Percentiles rank a stretch among this genome's conserved stretches.
phyloP scores from a whole-genome alignment of 2,329 filamentous ascomycete genomes.

The Pseudogymnoascus sp. region DNA sequence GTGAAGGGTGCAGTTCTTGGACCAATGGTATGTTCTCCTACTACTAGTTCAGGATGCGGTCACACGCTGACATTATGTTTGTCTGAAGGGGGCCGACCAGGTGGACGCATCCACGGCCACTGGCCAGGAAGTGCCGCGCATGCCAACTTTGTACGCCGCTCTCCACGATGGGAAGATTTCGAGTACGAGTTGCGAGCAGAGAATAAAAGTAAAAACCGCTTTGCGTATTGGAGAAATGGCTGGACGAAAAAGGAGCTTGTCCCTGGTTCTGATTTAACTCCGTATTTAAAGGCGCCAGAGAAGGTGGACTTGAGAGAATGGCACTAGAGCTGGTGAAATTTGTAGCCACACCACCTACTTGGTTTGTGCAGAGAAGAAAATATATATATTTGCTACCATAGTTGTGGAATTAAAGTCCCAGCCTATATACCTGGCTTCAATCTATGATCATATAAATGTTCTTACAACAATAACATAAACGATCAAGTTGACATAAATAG shows the following conservation, averaged over 20 bases:
- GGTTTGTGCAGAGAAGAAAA: neutral
- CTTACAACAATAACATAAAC: no score
- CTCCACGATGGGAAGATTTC: constrained; percentile 51
- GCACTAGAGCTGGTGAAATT: constrained; percentile 60
- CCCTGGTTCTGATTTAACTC: constrained; percentile 48
- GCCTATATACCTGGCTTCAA: no score
- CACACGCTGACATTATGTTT: neutral
- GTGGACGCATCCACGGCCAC: constrained; percentile 55
- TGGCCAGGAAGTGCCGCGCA: constrained; percentile 63
- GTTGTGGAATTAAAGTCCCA: neutral
- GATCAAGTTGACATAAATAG: neutral
- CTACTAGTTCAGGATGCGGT: no score
- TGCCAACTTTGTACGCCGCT: constrained; percentile 46
- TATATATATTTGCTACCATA: neutral
- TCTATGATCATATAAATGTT: no score
- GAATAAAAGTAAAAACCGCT: constrained; percentile 31
- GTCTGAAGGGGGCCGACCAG: constrained; percentile 38
- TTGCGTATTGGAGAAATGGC: constrained; percentile 60
- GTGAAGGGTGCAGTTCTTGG: constrained; percentile 61
- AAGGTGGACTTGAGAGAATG: constrained; percentile 51
- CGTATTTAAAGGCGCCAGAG: constrained; percentile 49
- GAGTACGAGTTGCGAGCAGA: constrained; percentile 40
- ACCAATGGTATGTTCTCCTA: constrained; percentile 45
- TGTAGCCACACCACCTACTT: neutral
- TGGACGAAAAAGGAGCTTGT: constrained; percentile 52